phyloP scores from a whole-genome alignment of 169 alveolate genomes.

The Cryptosporidium viatorum region DNA sequence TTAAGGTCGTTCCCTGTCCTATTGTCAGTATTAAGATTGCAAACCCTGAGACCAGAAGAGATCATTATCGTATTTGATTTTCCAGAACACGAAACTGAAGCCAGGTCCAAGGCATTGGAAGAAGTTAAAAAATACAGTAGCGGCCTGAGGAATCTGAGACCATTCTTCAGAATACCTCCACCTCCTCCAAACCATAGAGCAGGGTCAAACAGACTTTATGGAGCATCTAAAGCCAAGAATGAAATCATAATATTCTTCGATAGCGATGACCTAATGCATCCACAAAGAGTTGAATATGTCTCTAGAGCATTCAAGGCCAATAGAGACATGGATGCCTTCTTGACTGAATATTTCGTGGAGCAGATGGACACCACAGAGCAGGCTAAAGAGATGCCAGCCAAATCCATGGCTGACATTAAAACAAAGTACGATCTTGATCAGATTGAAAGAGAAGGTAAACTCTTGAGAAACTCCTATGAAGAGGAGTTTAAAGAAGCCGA shows the following conservation, averaged over 20 bases:
- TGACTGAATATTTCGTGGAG: constrained; percentile 52
- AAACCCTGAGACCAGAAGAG: constrained; percentile 69
- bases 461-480: constrained; percentile 29
- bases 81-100: constrained; percentile 18
- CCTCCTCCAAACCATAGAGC: constrained; percentile 72
- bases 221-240: constrained; percentile 63
- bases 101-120: background rate
- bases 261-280: constrained; percentile 70
- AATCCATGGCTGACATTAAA: constrained; percentile 21
- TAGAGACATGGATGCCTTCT: constrained; percentile 58
- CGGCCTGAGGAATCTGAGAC: constrained; percentile 37
- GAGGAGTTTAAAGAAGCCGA: constrained; percentile 43
- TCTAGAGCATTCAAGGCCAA: constrained; percentile 59
- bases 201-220: constrained; percentile 60
- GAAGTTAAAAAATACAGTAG: constrained; percentile 35
- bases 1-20: constrained; percentile 61
- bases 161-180: constrained; percentile 44
- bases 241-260: constrained; percentile 58
- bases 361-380: constrained; percentile 56
- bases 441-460: constrained; percentile 14
- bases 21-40: constrained; percentile 46
- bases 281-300: constrained; percentile 60
- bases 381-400: constrained; percentile 50
- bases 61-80: constrained; percentile 53
- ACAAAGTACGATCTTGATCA: constrained; percentile 32